Conservation (phyloP, 257 asterid genomes). For the Schizonepeta tenuifolia region DNA sequence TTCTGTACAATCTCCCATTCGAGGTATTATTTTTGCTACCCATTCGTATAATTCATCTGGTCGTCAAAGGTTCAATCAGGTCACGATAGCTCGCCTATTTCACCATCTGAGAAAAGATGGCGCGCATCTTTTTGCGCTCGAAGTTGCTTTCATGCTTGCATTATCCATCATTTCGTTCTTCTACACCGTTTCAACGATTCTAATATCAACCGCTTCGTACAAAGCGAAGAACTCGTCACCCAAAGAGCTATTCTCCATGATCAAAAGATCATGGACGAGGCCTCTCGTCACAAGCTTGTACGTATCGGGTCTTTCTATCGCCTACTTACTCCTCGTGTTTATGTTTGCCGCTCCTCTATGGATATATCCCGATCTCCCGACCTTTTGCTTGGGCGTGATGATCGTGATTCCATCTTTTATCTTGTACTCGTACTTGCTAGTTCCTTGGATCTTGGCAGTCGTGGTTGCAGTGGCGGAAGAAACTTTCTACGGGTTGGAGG, state of each 20-base stretch:
- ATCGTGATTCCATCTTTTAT: conserved; percentile 25
- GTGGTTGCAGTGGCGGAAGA: conserved; percentile 56
- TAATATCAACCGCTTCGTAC: conserved; percentile 43
- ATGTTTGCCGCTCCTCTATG: conserved; percentile 25
- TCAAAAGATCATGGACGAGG: conserved; percentile 39
- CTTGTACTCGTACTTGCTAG: conserved; percentile 37
- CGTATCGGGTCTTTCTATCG: conserved; percentile 30
- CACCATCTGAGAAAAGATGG: conserved; percentile 28
- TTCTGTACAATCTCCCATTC: conserved; percentile 27
- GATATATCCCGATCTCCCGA: conserved; percentile 9
- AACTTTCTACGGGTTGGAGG: conserved; percentile 45
- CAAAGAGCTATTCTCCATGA: conserved; percentile 33
- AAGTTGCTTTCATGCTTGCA: conserved; percentile 34
- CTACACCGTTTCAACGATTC: conserved; percentile 38
- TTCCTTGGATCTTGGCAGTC: conserved; percentile 45
- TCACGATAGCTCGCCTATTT: not conserved
- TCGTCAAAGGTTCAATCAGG: not conserved
- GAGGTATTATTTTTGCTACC: conserved; percentile 2
- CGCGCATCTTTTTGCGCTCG: conserved; percentile 25
- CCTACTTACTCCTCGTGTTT: conserved; percentile 33
- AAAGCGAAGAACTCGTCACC: conserved; percentile 24
- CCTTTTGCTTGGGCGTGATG: conserved; percentile 17
- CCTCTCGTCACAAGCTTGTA: conserved; percentile 49
- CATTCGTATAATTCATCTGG: not conserved
- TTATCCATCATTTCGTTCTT: conserved; percentile 38